Evolutionary conservation across 2,329 filamentous ascomycete species (phyloP), one percentile per base, ranked within the genome.

Genomic region (Ophiostoma sp.): DNA sequence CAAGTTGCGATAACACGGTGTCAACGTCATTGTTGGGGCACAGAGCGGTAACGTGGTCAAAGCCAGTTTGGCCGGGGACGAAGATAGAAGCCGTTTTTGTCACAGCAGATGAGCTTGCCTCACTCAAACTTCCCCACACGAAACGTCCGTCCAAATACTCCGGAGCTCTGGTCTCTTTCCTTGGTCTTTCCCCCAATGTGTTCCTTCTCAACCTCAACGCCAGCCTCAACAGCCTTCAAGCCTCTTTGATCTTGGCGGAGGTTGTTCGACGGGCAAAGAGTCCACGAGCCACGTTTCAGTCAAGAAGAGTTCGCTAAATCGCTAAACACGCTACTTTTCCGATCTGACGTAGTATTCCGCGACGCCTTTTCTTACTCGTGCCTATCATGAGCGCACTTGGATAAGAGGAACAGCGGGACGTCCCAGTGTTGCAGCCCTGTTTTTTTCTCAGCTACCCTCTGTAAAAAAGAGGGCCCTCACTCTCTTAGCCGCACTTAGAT

Each of bases 61-160:
- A 45, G 55, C 55, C 55, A 59, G 4, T 33, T 59, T 59, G 55
- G 55, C 55, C 55, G 25, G 28, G 55, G 17, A 31, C 42, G 19
- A 19, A 19, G 15, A 12, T 5, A 17, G 42, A 12, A 9, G 2
- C 39, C 15, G 39, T 39, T 48, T 12, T 48, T 15, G 42, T 55
- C 50, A 55, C 45, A 48, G 45, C 25, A 12, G n/a, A n/a, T n/a
- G n/a, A n/a, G n/a, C n/a, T n/a, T n/a, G n/a, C n/a, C n/a, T n/a
- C n/a, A n/a, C n/a, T n/a, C n/a, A n/a, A n/a, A n/a, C n/a, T 42
- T 63, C 33, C 59, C 59, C 59, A 64, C 59, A 64, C 33, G 6
- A 31, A 59, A 59, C 55, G 19, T 59, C 55, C 55, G 55, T 25
- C 33, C 31, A 25, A 64, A 25, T 7, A 25, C 59, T 19, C 55